Base-by-base conservation (phyloP, 805 yeast species). In the Yarrowia deformans region DNA sequence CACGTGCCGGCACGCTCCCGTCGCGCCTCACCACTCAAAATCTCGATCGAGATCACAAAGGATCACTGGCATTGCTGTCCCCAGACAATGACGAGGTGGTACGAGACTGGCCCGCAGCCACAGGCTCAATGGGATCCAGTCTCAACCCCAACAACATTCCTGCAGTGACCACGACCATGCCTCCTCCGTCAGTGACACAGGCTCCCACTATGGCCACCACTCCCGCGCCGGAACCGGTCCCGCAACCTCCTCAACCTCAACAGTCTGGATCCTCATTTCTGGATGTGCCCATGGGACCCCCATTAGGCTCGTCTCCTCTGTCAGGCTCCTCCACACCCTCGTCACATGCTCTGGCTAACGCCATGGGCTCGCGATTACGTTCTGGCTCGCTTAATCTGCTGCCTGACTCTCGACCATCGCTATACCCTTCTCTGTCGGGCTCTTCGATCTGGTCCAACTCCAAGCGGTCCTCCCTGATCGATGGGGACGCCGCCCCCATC, bases 1-100 rank as follows among this genome's bases (percentile, higher is more conserved):
- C 90, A 55, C 83, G 96, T 72, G 90, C 95, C 1, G 95, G 95
- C 2, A 90, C 96, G 14, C 79, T 90, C 60, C 94, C 95, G 9
- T 87, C 93, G 23, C 79, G 88, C 60, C 82, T 88, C 68, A 74
- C 79, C 52, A 75, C 81, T 32, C 77, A 72, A 39, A 71, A 72
- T 18, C 63, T 70, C 35, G 69, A 72, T 45, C 66, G 72, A 16
- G 72, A 61, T 32, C 71, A 49, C 56, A 72, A 50, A n/a, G 80
- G 80, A 40, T 74, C 76, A 61, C 73, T 77, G 40, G 81, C 80
- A 14, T 76, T 72, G 61, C 73, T 74, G 18, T 75, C 76, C 32
- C 80, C 78, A 2, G 77, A 73, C 46, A 72, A 75, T 32, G 68
- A 63, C 39, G 68, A 63, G 48, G 68, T 63, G 9, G 68, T 63